These are phyloP conservation scores for Arctium lappa DNA, from an alignment of 129 eudicot species.

Conservation along the genomic window DNA sequence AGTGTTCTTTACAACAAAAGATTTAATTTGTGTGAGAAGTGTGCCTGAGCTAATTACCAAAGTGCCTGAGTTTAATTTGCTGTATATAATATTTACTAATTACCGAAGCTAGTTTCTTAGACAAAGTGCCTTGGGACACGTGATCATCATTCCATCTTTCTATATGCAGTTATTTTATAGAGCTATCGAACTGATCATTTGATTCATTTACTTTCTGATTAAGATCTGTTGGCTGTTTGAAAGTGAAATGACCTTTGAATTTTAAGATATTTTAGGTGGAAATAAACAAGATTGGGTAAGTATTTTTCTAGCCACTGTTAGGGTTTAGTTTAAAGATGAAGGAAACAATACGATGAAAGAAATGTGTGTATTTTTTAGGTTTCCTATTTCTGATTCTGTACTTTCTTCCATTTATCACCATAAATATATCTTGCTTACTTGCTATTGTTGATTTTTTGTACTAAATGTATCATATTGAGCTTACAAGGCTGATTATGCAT, in stretches of 20 bases:
- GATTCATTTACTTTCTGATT: neutral
- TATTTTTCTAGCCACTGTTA: neutral
- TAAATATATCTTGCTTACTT: neutral
- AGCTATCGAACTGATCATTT: neutral
- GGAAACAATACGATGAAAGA: neutral
- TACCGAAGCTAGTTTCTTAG: neutral
- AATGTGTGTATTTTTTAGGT: neutral
- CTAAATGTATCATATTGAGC: neutral
- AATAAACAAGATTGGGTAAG: neutral
- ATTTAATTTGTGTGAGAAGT: neutral
- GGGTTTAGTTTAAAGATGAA: neutral
- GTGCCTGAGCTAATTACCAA: too few relatives aligned
- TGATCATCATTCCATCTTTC: neutral
- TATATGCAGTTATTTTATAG: neutral
- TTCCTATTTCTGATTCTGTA: neutral
- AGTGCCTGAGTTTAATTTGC: neutral
- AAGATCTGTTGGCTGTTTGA: neutral
- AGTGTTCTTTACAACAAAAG: neutral
- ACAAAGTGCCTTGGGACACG: neutral
- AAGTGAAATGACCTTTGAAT: neutral
- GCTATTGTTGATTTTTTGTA: neutral
- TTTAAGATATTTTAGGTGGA: neutral
- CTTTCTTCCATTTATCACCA: neutral
- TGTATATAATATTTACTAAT: neutral
- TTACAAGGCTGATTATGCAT: neutral